Base-by-base conservation (phyloP, 2,329 filamentous ascomycete genomes). In the Fusarium tjaetaba region DNA sequence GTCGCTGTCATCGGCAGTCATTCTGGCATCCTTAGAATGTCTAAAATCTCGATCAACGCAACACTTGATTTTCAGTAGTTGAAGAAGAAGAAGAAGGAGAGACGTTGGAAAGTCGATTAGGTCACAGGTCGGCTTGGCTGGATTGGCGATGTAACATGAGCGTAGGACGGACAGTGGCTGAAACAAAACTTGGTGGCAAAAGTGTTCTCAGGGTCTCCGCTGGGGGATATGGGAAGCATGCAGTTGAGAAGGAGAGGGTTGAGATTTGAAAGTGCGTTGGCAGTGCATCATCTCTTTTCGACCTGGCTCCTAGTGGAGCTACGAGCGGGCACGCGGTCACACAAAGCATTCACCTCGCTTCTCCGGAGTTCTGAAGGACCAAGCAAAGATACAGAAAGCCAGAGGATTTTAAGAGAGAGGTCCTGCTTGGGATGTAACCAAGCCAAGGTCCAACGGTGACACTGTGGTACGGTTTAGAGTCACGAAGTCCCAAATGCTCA, bases 361-460 rank as follows among this genome's bases (percentile, higher is more conserved):
- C 39, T 10, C 6, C 22, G 7, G n/a, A 45, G 11, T 9, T 45
- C 42, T 20, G 11, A 45, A 45, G 5, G 11, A 18, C 16, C 42
- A 45, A 5, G 4, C 16, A 45, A 45, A 45, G n/a, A 9, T 1
- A 1, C 24, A 6, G n/a, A 20, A 20, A 24, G 16, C 1, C n/a
- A 26, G 16, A 18, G n/a, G n/a, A n/a, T n/a, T n/a, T n/a, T n/a
- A n/a, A n/a, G n/a, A n/a, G n/a, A n/a, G n/a, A n/a, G n/a, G n/a
- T 18, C 22, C 41, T 42, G 14, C 41, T 42, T n/a, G 14, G 41
- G 14, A 42, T 22, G 41, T n/a, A 15, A 42, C 14, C 22, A 10
- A n/a, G 41, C 14, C 5, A 16, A n/a, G 41, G 22, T 4, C 41
- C n/a, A 11, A 32, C 4, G 41, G 14, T n/a, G 14, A n/a, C 22